Base-by-base conservation (phyloP, 164 flowering plant species). In the Stephania japonica region DNA sequence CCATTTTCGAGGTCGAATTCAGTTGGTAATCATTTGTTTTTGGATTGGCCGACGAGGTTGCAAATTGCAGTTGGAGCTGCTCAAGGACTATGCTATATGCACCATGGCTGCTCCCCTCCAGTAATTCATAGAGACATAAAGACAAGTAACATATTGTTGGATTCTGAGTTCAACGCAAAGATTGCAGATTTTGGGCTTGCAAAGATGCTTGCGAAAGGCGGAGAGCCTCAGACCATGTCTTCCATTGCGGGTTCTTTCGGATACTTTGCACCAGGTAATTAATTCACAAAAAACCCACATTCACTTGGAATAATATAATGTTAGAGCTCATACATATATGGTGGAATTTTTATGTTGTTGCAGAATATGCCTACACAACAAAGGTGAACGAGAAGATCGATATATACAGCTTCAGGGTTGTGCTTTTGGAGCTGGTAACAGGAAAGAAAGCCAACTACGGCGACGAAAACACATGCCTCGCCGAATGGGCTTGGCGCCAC, bases 161-260 rank as follows among this genome's bases (percentile, higher is more conserved):
- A 94, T 71, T 80, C 86, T 0, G 87, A 84, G 14, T 91, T 90
- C 84, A 80, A 82, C 24, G 93, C 97, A 4, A 85, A 67, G 65
- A 83, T 94, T 1, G 93, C 97, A 10, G 98, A 94, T 80, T 94
- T 94, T 69, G 98, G 98, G 10, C 69, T 94, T n/a, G 98, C 97
- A 18, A 88, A 82, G 82, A 81, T 88, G 73, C 75, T 92, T 76
- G 78, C 24, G 6, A 85, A 82, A 80, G 79, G 63, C 1, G 91
- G 87, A 12, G 87, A 86, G 41, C 72, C 85, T 7, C 77, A 85
- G 42, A 84, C 94, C 0, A 82, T 88, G 85, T 91, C 98, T 25
- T 83, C 84, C 1, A 80, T 92, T 2, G 97, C 91, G 1, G 98
- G 98, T 53, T 88, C 98, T 26, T 84, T 88, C 25, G 98, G 98